Evolutionary conservation across 306 rosid species (phyloP), one percentile per base, ranked within the genome.

Genomic region (Trichosanthes cucumerina): DNA sequence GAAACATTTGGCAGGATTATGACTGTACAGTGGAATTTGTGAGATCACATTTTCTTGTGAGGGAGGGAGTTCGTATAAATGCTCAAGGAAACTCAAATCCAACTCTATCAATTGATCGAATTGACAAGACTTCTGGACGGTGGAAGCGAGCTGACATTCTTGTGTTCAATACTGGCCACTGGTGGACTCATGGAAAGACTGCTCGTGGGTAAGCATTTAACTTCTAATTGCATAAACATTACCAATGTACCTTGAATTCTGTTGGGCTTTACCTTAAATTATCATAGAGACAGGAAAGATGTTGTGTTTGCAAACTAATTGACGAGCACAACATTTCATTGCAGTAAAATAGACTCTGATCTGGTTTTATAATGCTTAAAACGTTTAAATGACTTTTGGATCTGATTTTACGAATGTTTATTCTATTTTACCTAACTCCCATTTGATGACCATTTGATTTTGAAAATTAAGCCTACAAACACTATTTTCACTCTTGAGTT

Each of bases 131-230:
- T 26, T 83, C 93, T 36, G 53, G 80, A n/a, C 96, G 96, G 26
- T 92, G 98, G 99, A 88, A 82, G 87, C 88, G 83, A 75, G 98
- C 96, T 84, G 91, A 92, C 86, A 92, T 96, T 88, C 97, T 96
- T 43, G 88, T 96, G 87, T 91, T 96, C 78, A 96, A 96, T 84
- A 92, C 99, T 19, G 99, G 96, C 66, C 99, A 96, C 81, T 92
- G 99, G 99, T 96, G 98, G 99, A 53, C 93, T 84, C 98, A 96
- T 90, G 99, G 99, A 81, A 96, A 96, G 90, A 96, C 96, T 78
- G 88, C 97, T 65, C 90, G 98, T 23, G 99, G 99, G 98, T 96
- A 81, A 63, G 96, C 9, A 77, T 60, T 31, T 50, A 14, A 73
- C 26, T 73, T 71, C 43, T 16, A 14, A 73, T 28, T 49, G 77